Percentiles rank a stretch among this genome's conserved stretches.
phyloP scores from a whole-genome alignment of 306 rosid genomes.

The Purshia tridentata region DNA sequence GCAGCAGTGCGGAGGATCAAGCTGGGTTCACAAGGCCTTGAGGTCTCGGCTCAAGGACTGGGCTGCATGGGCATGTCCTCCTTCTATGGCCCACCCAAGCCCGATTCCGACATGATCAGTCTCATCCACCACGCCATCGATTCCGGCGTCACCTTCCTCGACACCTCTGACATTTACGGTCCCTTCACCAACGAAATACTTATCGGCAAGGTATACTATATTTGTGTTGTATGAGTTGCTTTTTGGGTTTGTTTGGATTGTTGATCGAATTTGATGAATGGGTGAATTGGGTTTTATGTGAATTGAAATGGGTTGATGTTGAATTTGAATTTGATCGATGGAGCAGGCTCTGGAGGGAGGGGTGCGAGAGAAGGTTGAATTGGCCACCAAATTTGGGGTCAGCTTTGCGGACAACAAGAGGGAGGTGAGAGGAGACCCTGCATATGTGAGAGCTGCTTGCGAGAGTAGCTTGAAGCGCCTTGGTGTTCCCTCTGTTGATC shows the following conservation, averaged over 20 bases:
- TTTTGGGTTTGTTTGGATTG: not conserved
- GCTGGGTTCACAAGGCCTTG: constrained; percentile 59
- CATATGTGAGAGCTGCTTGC: constrained; percentile 61
- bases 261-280: not conserved
- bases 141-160: constrained; percentile 62
- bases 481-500: constrained; percentile 53
- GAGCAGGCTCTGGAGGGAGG: constrained; percentile 46
- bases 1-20: constrained; percentile 50
- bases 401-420: constrained; percentile 9
- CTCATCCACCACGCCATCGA: constrained; percentile 60
- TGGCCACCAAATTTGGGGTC: constrained; percentile 63
- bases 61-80: constrained; percentile 78
- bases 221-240: not conserved
- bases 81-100: constrained; percentile 61
- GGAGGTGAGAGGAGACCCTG: constrained; percentile 56
- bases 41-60: constrained; percentile 60
- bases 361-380: constrained; percentile 41
- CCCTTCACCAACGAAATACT: constrained; percentile 66
- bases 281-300: not conserved
- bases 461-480: constrained; percentile 70
- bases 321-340: too few relatives aligned
- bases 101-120: constrained; percentile 61
- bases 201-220: constrained; percentile 41
- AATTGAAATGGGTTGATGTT: not conserved
- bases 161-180: constrained; percentile 60